A percentile compares a stretch with the other conserved stretches of the same genome.
These are phyloP conservation scores for Russula sp. DNA, from an alignment of 768 basidiomycete genomes.

Conservation along the genomic window DNA sequence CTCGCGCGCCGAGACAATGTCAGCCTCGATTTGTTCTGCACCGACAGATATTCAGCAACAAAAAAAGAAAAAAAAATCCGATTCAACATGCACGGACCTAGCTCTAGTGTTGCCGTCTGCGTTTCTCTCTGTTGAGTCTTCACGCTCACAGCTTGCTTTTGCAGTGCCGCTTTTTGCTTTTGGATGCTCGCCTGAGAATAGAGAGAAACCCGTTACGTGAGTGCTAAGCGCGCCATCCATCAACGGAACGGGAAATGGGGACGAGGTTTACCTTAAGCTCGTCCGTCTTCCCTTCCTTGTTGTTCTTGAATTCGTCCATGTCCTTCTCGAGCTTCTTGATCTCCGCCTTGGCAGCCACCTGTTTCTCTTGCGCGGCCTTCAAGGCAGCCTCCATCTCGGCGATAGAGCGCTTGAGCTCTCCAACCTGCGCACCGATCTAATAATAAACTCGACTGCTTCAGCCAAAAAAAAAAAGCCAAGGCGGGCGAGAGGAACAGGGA, in stretches of 20 bases:
- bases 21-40: constrained; percentile 73
- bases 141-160: constrained; percentile 72
- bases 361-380: constrained; percentile 64
- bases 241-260: too few species aligned
- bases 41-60: neutral
- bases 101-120: constrained; percentile 79
- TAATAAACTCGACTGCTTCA: neutral
- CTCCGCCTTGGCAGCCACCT: constrained; percentile 68
- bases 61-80: neutral
- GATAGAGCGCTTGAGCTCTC: constrained; percentile 59
- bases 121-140: constrained; percentile 87
- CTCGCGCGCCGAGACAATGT: constrained; percentile 37
- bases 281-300: constrained; percentile 94
- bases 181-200: constrained; percentile 59
- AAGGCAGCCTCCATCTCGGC: constrained; percentile 48
- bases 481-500: too few species aligned
- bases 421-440: constrained; percentile 78
- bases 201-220: neutral
- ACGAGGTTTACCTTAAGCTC: constrained; percentile 67
- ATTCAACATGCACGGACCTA: constrained; percentile 46
- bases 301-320: constrained; percentile 98
- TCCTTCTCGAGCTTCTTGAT: constrained; percentile 87
- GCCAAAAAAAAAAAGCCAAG: neutral
- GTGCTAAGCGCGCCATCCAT: neutral
- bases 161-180: constrained; percentile 71